Evolutionary conservation across 768 basidiomycete species (phyloP).

Genomic region (Tylopilus intermedius): DNA sequence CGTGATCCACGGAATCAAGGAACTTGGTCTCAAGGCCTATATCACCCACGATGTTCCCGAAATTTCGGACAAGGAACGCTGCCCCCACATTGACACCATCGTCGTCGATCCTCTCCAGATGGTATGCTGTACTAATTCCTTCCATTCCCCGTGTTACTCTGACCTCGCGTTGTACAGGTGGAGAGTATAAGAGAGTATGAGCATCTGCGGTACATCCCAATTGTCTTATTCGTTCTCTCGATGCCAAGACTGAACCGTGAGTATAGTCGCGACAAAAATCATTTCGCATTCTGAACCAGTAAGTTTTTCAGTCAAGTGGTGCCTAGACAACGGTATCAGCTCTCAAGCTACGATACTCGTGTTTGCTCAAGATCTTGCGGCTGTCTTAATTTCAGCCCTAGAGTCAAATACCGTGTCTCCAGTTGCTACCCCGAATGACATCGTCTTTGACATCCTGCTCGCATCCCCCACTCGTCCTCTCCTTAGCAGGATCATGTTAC

Average conservation of each 20-base stretch:
- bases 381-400: slow-evolving; percentile 88
- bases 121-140: slow-evolving; percentile 45
- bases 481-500: slow-evolving; percentile 26
- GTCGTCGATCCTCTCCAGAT: slow-evolving; percentile 85
- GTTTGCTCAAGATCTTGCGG: slow-evolving; percentile 72
- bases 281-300: slow-evolving; percentile 4
- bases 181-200: slow-evolving; percentile 88
- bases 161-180: slow-evolving; percentile 48
- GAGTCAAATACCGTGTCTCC: slow-evolving; percentile 93
- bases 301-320: slow-evolving; percentile 75
- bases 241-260: slow-evolving; percentile 71
- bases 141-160: neutral
- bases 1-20: slow-evolving; percentile 70
- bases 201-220: slow-evolving; percentile 92
- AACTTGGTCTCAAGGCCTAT: slow-evolving; percentile 74
- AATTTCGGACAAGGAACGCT: slow-evolving; percentile 74
- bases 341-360: slow-evolving; percentile 82
- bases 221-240: slow-evolving; percentile 81
- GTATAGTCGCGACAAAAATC: slow-evolving; percentile 22
- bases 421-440: slow-evolving; percentile 78
- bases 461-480: slow-evolving; percentile 35
- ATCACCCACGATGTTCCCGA: slow-evolving; percentile 73
- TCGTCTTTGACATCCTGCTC: slow-evolving; percentile 86
- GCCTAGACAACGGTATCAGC: slow-evolving; percentile 91
- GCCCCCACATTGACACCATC: slow-evolving; percentile 90